Base-by-base conservation (phyloP, 441 rosid genomes). In the Raphanus hybrid region DNA sequence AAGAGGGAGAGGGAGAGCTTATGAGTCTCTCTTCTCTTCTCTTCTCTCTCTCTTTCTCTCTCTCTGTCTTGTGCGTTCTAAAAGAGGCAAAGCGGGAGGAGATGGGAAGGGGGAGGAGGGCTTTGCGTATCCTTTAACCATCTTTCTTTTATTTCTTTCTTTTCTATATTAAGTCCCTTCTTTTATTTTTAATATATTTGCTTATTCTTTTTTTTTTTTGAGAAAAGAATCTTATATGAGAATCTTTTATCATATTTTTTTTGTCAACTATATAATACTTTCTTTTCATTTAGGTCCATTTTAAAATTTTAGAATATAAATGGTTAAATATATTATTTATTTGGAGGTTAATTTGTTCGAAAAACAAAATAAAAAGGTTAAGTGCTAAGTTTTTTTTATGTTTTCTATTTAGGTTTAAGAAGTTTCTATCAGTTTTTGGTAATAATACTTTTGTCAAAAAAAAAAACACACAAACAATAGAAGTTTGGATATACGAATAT, bases 81-180 rank as follows among this genome's bases (percentile, higher is more conserved):
- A 74, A 69, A 74, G 79, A 74, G 72, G 72, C 79, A 71, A 79
- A 74, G 75, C 82, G 79, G 78, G 82, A 79, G 76, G 82, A 79
- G 72, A 70, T 65, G 59, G 75, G 82, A 65, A 7, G 6, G 59
- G 7, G 54, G 57, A 16, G 72, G 72, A 79, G 75, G 57, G 75
- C 76, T 79, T 79, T 75, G 72, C 82, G 82, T 75, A 74, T 79
- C 82, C 70, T 43, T 69, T 64, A 74, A 57, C n/a, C 69, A 8
- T 74, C 45, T 69, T 64, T 63, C 0, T 41, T 27, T 63, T 8
- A 2, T 8, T 39, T 7, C 1, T 50, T 14, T 64, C 3, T 63
- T 65, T 71, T 45, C 5, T 52, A 34, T 20, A 12, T 9, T 8
- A 29, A 67, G 9, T 66, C 71, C 32, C 15, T 59, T 12, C 2